phyloP scores from a whole-genome alignment of 345 rosid species.

The Murraya koenigii region DNA sequence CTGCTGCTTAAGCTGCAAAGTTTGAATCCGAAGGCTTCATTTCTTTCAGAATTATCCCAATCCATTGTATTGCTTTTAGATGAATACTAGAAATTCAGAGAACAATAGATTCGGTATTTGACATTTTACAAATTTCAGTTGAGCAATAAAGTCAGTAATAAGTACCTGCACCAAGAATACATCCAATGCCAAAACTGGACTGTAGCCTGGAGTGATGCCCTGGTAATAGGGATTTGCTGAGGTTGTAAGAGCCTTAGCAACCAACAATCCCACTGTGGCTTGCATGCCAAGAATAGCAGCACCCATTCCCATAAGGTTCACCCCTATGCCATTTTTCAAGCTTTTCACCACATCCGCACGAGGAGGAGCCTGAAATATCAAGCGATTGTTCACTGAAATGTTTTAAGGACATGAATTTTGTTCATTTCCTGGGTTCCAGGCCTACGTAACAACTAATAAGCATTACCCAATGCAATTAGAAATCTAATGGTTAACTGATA shows the following conservation, averaged over 20 bases:
- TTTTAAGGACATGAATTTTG: neutral
- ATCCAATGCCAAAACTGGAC: conserved; percentile 89
- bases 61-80: neutral
- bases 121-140: neutral
- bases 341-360: conserved; percentile 96
- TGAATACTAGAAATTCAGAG: neutral
- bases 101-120: neutral
- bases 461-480: neutral
- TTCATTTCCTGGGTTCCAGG: neutral
- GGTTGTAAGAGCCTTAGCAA: conserved; percentile 94
- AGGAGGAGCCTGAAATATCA: conserved; percentile 77
- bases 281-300: conserved; percentile 93
- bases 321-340: conserved; percentile 72
- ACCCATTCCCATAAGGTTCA: conserved; percentile 93
- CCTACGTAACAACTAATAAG: neutral
- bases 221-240: conserved; percentile 86
- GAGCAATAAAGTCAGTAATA: neutral
- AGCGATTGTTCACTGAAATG: neutral
- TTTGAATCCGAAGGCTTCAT: neutral
- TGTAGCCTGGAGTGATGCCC: conserved; percentile 73
- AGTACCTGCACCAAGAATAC: conserved; percentile 96
- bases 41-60: neutral
- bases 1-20: neutral
- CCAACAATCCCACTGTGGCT: conserved; percentile 86
- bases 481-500: neutral